Percentiles rank a stretch among this genome's conserved stretches.
These are phyloP conservation scores for Gossypium gossypioides DNA, from an alignment of 441 rosid genomes.

Conservation along the genomic window DNA sequence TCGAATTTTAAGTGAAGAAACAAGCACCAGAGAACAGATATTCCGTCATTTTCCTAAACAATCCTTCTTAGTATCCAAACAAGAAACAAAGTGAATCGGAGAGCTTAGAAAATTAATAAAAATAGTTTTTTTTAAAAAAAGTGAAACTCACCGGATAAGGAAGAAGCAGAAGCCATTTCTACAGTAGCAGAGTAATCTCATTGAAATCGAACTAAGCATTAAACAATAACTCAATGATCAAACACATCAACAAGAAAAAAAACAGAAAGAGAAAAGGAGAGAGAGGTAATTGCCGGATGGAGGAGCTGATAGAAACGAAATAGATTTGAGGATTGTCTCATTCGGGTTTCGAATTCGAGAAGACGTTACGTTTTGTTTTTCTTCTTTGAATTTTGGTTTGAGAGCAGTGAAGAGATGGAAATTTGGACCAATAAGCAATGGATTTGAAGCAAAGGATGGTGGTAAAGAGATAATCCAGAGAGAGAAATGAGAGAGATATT, in stretches of 20 bases:
- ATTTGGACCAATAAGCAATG: slow-evolving; percentile 26
- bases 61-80: too few species aligned
- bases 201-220: slow-evolving; percentile 38
- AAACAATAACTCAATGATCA: slow-evolving; percentile 3
- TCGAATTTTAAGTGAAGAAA: not conserved
- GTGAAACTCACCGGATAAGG: slow-evolving; percentile 54
- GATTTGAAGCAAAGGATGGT: slow-evolving; percentile 29
- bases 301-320: slow-evolving; percentile 5
- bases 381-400: not conserved
- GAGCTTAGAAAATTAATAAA: too few species aligned
- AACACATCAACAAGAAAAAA: not conserved
- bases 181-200: slow-evolving; percentile 33
- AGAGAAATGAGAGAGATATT: slow-evolving; percentile 27
- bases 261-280: not conserved
- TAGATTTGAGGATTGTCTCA: slow-evolving; percentile 1
- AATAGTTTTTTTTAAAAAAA: too few species aligned
- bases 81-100: too few species aligned
- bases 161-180: slow-evolving; percentile 71
- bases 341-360: slow-evolving; percentile 9
- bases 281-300: not conserved
- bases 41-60: slow-evolving; percentile 1
- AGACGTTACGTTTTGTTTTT: not conserved
- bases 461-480: slow-evolving; percentile 40
- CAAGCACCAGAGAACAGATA: not conserved
- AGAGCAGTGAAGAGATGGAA: slow-evolving; percentile 15